Evolutionary conservation across 768 basidiomycete genomes (phyloP).

Genomic region (Xanthoconium stramineum): DNA sequence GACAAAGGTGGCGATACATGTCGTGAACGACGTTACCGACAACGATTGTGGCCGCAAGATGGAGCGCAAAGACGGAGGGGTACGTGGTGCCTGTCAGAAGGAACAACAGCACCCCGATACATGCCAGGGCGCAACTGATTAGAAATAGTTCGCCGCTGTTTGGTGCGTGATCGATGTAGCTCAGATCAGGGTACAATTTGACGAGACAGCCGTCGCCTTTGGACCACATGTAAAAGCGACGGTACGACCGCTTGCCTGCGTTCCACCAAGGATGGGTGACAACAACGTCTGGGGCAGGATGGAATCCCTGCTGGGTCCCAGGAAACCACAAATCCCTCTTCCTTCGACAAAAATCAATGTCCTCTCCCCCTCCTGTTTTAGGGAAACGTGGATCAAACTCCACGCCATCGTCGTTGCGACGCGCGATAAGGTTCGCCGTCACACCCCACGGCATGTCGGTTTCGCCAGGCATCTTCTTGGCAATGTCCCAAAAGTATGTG

Average conservation of each 20-base stretch:
- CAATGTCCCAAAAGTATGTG: constrained; percentile 62
- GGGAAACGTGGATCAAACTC: constrained; percentile 48
- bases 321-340: constrained; percentile 40
- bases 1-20: constrained; percentile 44
- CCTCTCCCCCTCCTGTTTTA: constrained; percentile 63
- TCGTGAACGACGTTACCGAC: constrained; percentile 47
- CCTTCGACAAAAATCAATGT: constrained; percentile 55
- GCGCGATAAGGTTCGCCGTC: constrained; percentile 55
- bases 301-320: constrained; percentile 40
- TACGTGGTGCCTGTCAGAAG: constrained; percentile 12
- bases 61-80: constrained; percentile 17
- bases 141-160: constrained; percentile 49
- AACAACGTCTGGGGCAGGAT: constrained; percentile 44
- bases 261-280: constrained; percentile 62
- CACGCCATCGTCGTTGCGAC: constrained; percentile 45
- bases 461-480: constrained; percentile 39
- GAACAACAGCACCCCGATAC: constrained; percentile 13
- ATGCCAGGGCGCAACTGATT: constrained; percentile 17
- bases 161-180: constrained; percentile 44
- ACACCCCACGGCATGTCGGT: constrained; percentile 60
- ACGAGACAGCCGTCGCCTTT: constrained; percentile 54
- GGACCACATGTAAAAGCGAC: constrained; percentile 57
- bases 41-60: constrained; percentile 29
- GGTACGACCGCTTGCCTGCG: constrained; percentile 42
- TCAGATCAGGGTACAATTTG: constrained; percentile 43